Evolutionary conservation across 495 filamentous ascomycete genomes (phyloP).

Genomic region (Aspergillus conjunctus): DNA sequence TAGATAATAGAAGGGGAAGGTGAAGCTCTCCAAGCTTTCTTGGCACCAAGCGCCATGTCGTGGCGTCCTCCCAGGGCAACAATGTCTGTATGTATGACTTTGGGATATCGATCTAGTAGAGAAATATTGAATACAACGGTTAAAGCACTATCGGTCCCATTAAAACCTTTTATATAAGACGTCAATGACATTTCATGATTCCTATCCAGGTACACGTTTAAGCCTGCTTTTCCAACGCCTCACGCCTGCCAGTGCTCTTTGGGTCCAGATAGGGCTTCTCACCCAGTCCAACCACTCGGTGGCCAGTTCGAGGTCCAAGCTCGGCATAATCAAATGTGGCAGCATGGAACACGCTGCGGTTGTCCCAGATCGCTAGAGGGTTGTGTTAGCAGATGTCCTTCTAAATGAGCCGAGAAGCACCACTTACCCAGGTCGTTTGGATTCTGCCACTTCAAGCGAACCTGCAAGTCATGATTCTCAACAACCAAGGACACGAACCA

Average conservation of each 20-base stretch:
- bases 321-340: conserved; percentile 66
- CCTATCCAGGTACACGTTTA: neutral
- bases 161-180: too few species aligned
- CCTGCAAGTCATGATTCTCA: conserved; percentile 74
- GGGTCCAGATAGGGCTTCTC: conserved; percentile 66
- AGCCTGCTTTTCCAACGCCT: conserved; percentile 11
- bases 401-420: neutral
- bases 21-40: too few species aligned
- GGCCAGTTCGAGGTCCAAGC: conserved; percentile 58
- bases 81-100: too few species aligned
- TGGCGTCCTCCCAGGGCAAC: too few species aligned
- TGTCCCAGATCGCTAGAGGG: conserved; percentile 83
- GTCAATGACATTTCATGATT: neutral
- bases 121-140: too few species aligned
- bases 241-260: conserved; percentile 18
- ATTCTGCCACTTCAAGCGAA: conserved; percentile 60
- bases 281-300: conserved; percentile 62
- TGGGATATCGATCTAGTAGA: too few species aligned
- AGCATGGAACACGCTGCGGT: conserved; percentile 66
- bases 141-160: too few species aligned
- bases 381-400: neutral
- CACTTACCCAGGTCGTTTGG: conserved; percentile 52
- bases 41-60: too few species aligned
- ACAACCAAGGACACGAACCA: conserved; percentile 58
- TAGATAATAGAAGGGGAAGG: too few species aligned